Evolutionary conservation across 2,329 filamentous ascomycete genomes (phyloP).

Genomic region (Epichloe scottii): DNA sequence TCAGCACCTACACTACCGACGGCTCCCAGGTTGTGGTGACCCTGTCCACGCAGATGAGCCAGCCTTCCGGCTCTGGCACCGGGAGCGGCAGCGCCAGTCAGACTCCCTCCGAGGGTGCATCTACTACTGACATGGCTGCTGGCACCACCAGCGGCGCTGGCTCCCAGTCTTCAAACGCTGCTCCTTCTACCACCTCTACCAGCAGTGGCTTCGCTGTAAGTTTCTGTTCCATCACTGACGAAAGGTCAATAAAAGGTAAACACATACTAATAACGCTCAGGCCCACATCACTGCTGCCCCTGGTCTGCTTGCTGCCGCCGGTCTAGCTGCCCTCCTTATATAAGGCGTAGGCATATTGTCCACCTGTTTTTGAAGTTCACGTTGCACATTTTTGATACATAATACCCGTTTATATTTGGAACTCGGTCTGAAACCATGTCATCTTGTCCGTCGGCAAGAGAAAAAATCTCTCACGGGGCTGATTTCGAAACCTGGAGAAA

Average conservation of each 20-base stretch:
- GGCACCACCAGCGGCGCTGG: neutral
- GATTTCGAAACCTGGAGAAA: conserved; percentile 13
- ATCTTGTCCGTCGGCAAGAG: conserved; percentile 12
- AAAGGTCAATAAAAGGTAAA: neutral
- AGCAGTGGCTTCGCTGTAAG: conserved; percentile 19
- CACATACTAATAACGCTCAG: conserved; percentile 7
- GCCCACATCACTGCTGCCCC: conserved; percentile 33
- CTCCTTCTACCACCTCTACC: conserved; percentile 6
- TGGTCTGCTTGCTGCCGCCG: conserved; percentile 36
- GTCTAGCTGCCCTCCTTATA: conserved; percentile 35
- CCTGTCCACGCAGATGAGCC: conserved; percentile 15
- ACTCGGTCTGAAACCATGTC: conserved; percentile 11
- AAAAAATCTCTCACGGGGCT: conserved; percentile 10
- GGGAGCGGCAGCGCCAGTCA: conserved; percentile 9
- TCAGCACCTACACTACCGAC: conserved; percentile 14
- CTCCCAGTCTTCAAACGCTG: neutral
- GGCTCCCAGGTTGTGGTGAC: conserved; percentile 14
- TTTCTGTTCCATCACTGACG: neutral
- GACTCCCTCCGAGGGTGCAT: conserved; percentile 9
- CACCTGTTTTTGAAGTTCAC: conserved; percentile 13
- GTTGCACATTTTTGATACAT: conserved; percentile 29
- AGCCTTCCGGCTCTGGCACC: conserved; percentile 9
- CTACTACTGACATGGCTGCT: conserved; percentile 1
- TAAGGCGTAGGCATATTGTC: conserved; percentile 19
- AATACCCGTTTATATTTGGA: conserved; percentile 26